Base-by-base conservation (phyloP, 2,329 filamentous ascomycete genomes). In the Phyllachora maydis region DNA sequence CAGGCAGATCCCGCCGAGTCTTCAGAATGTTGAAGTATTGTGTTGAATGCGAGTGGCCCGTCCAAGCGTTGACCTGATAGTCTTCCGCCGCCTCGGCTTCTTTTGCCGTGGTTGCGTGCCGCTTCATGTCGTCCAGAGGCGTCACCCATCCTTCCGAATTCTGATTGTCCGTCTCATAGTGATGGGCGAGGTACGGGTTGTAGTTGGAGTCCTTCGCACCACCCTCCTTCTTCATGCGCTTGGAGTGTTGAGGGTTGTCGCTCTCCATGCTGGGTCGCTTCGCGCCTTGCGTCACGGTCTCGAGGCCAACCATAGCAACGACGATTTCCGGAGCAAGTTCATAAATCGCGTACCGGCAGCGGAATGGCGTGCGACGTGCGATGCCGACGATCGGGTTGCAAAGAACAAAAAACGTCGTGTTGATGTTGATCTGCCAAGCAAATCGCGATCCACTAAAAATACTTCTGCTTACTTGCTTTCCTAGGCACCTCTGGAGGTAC, bases 101-200 rank as follows among this genome's bases (percentile, higher is more conserved):
- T 30, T 61, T 56, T 4, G 81, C 69, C 3, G 82, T 95, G 2
- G 82, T 90, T 28, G 68, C 51, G 46, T 91, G 82, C 34, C 77
- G 69, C 46, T 64, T 67, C 49, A 93, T 69, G 28, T 61, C 56
- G 19, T 60, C 56, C 27, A 91, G 55, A 22, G 60, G 52, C 14
- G 62, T 44, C 14, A 36, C 32, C 47, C 43, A 35, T 51, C 50
- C 29, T 46, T 42, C 19, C 34, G 53, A 43, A 9, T 9, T 17
- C 6, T 42, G 43, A 21, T 49, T 41, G 16, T 40, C 38, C 30
- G 62, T 52, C 32, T 72, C 60, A 49, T 85, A 70, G 67, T 76
- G 75, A 50, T 98, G 88, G 27, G 82, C 78, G 31, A 98, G 68
- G 54, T 98, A 95, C 2, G 78, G 79, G 45, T 95, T 95, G 43